Evolutionary conservation across 1,284 basidiomycete species (phyloP).

Genomic region (Mycosarcoma maydis): DNA sequence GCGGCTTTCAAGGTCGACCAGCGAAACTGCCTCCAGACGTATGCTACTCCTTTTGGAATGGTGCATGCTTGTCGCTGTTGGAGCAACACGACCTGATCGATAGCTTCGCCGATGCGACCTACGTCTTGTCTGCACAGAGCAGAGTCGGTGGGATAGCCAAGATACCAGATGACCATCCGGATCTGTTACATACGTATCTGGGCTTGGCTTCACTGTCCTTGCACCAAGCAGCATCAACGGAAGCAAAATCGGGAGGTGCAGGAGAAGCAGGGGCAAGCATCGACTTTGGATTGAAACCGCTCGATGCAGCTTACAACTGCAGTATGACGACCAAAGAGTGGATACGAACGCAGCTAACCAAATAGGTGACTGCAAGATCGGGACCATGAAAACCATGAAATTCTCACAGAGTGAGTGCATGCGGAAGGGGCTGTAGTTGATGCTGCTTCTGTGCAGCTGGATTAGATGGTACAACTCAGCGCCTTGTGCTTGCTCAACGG

Average conservation of each 20-base stretch:
- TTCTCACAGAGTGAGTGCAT: too few species aligned
- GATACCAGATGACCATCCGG: conserved; percentile 54
- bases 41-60: conserved; percentile 66
- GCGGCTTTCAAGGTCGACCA: conserved; percentile 55
- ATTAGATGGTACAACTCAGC: too few species aligned
- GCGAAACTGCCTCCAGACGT: conserved; percentile 52
- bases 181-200: conserved; percentile 63
- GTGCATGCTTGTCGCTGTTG: conserved; percentile 50
- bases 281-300: conserved; percentile 17
- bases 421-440: too few species aligned
- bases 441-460: too few species aligned
- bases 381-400: not conserved
- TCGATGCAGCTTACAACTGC: conserved; percentile 31
- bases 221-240: conserved; percentile 19
- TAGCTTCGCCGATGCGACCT: conserved; percentile 35
- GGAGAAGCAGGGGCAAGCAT: not conserved
- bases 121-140: conserved; percentile 55
- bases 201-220: conserved; percentile 54
- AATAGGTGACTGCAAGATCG: too few species aligned
- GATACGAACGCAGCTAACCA: conserved; percentile 12
- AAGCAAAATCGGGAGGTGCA: not conserved
- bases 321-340: conserved; percentile 13
- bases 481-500: too few species aligned
- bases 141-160: conserved; percentile 61
- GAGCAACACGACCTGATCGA: conserved; percentile 45